Conservation (phyloP, 768 basidiomycete genomes). For the Serendipita indica region DNA sequence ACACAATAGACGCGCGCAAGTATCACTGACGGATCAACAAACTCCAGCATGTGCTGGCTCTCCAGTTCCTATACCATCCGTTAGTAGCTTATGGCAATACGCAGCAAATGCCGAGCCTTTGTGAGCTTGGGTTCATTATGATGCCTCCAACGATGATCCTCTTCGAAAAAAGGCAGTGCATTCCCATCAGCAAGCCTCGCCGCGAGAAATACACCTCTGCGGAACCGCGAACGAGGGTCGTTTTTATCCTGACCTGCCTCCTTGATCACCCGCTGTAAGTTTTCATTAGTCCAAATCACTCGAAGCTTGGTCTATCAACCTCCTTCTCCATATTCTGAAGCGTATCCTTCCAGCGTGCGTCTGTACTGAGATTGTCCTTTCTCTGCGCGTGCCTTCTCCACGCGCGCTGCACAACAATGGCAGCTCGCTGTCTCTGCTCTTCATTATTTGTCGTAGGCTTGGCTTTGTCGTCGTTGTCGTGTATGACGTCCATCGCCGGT, state of each 20-base stretch:
- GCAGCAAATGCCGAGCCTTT: too few relatives aligned
- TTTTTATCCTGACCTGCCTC: constrained; percentile 34
- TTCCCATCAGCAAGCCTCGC: constrained; percentile 32
- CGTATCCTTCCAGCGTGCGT: constrained; percentile 25
- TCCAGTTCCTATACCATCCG: too few relatives aligned
- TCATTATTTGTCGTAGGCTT: not conserved
- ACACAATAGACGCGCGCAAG: not conserved
- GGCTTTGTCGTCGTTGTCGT: not conserved
- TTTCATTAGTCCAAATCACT: not conserved
- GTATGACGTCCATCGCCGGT: not conserved
- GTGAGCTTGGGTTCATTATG: constrained; percentile 14
- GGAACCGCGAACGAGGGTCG: constrained; percentile 33
- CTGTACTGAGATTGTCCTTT: constrained; percentile 16
- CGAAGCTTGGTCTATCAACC: constrained; percentile 20
- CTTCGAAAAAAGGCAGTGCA: constrained; percentile 21
- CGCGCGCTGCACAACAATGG: constrained; percentile 26
- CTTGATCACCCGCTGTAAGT: constrained; percentile 20
- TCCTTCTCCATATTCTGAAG: constrained; percentile 25
- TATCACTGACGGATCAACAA: constrained; percentile 36
- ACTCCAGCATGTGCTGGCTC: constrained; percentile 49
- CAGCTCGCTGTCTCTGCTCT: constrained; percentile 19
- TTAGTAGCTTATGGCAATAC: too few relatives aligned
- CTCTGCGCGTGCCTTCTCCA: constrained; percentile 23
- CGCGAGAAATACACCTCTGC: constrained; percentile 31
- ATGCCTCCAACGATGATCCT: too few relatives aligned